These are phyloP conservation scores for Protomyces inouyei DNA, from an alignment of 1,139 yeast genomes.

Conservation along the genomic window DNA sequence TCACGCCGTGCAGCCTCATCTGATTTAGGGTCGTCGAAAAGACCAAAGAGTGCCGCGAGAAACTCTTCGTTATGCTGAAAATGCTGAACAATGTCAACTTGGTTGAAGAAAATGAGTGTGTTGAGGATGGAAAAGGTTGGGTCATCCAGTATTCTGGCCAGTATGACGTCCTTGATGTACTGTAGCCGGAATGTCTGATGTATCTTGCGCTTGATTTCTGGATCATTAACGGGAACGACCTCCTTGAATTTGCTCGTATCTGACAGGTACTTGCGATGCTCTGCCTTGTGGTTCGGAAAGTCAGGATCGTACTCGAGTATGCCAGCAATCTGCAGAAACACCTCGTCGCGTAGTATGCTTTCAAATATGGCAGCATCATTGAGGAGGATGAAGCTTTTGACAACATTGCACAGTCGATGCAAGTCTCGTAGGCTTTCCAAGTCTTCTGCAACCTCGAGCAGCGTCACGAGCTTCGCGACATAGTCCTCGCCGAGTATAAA, in stretches of 20 bases:
- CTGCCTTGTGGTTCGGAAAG: conserved; percentile 70
- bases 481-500: conserved; percentile 52
- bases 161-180: conserved; percentile 77
- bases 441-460: conserved; percentile 56
- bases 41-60: conserved; percentile 51
- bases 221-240: conserved; percentile 59
- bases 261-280: conserved; percentile 61
- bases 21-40: conserved; percentile 35
- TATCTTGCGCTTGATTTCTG: conserved; percentile 52
- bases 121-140: conserved; percentile 61
- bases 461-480: conserved; percentile 48
- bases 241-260: conserved; percentile 62
- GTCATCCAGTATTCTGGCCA: conserved; percentile 78
- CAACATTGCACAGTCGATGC: conserved; percentile 63
- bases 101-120: conserved; percentile 63
- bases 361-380: conserved; percentile 70
- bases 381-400: conserved; percentile 59
- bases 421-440: conserved; percentile 50
- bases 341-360: conserved; percentile 56
- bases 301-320: conserved; percentile 91
- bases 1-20: conserved; percentile 42
- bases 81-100: conserved; percentile 63
- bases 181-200: conserved; percentile 71
- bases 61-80: conserved; percentile 54
- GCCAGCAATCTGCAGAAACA: conserved; percentile 63